Evolutionary conservation across 2,329 filamentous ascomycete genomes (phyloP).

Genomic region (Neofusicoccum sp.): DNA sequence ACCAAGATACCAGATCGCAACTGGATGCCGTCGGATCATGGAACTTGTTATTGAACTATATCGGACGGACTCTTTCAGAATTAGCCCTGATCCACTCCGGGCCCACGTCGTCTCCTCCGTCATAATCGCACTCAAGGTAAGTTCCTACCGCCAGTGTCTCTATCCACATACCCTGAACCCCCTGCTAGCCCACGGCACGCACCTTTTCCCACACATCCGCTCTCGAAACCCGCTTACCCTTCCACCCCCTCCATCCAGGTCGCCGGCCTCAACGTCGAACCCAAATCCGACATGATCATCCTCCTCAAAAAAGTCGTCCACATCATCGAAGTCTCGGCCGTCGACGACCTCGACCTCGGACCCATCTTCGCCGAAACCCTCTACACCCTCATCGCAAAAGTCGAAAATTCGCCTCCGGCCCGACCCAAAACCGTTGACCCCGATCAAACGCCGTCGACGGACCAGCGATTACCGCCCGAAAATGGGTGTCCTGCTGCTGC

Average conservation of each 20-base stretch:
- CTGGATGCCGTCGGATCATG: neutral
- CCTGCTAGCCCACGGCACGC: too few relatives aligned
- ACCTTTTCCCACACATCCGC: too few relatives aligned
- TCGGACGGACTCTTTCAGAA: neutral
- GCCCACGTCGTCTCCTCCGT: neutral
- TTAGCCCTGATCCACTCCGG: neutral
- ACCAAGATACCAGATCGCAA: neutral
- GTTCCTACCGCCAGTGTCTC: too few relatives aligned
- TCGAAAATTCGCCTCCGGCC: neutral
- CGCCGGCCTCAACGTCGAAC: slow-evolving; percentile 2
- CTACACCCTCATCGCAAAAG: slow-evolving; percentile 2
- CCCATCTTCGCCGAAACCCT: slow-evolving; percentile 8
- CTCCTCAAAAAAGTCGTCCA: slow-evolving; percentile 9
- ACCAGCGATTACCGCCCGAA: neutral
- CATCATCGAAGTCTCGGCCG: neutral
- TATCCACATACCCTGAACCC: too few relatives aligned
- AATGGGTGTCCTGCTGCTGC: too few relatives aligned
- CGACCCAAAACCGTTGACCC: neutral
- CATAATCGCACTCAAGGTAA: slow-evolving; percentile 5
- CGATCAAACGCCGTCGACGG: neutral
- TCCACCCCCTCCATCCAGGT: neutral
- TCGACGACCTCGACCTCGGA: slow-evolving; percentile 12
- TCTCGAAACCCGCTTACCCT: too few relatives aligned
- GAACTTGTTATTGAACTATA: slow-evolving; percentile 3
- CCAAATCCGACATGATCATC: slow-evolving; percentile 1